A percentile compares a stretch with the other conserved stretches of the same genome.
Evolutionary conservation across 345 rosid genomes (phyloP).

Genomic region (Eucalyptus tenuipes): DNA sequence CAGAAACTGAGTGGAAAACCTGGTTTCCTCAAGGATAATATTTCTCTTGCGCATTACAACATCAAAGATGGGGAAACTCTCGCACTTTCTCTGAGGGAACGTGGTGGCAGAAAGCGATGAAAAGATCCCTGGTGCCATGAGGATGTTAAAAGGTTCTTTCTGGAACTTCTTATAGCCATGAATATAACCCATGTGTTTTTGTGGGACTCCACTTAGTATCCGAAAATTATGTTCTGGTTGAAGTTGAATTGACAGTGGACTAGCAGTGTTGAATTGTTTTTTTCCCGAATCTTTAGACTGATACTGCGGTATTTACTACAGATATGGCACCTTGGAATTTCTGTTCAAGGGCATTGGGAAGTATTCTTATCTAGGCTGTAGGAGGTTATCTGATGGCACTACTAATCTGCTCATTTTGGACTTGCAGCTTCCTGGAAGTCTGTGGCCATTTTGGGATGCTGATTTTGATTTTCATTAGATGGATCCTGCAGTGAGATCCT

Average conservation of each 20-base stretch:
- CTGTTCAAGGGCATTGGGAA: background rate
- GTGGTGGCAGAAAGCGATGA: constrained; percentile 87
- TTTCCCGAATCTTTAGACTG: background rate
- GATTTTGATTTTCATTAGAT: background rate
- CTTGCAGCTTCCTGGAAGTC: background rate
- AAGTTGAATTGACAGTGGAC: constrained; percentile 4
- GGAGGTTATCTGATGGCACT: background rate
- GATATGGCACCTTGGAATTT: constrained; percentile 9
- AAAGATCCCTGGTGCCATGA: background rate
- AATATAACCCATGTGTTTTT: background rate
- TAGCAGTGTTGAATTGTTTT: background rate
- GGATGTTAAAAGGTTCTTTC: background rate
- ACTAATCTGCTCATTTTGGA: background rate
- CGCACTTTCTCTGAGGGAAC: constrained; percentile 60
- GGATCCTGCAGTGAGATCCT: background rate
- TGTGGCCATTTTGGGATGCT: background rate
- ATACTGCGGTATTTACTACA: constrained; percentile 14
- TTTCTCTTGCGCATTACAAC: constrained; percentile 81
- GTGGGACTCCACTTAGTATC: background rate
- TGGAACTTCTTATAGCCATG: background rate
- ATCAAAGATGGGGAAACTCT: constrained; percentile 54
- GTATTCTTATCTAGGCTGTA: background rate
- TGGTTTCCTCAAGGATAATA: constrained; percentile 82
- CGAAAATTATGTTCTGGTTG: background rate
- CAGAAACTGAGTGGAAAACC: constrained; percentile 87